Conservation (phyloP, 176 grass and related monocot species). For the Triticum dicoccoides region DNA sequence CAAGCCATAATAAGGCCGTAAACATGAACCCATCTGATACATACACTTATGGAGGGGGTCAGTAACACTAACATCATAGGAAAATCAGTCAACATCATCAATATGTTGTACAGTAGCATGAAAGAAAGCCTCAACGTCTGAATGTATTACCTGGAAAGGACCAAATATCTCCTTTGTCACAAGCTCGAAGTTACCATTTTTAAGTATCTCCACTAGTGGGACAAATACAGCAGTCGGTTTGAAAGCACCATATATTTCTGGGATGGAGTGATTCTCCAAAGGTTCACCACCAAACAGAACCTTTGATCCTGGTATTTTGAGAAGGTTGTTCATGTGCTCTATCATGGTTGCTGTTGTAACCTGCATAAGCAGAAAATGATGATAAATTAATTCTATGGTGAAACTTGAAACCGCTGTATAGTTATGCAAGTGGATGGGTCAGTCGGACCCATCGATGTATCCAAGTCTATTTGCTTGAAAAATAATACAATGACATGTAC, state of each 20-base stretch:
- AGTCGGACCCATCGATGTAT: background rate
- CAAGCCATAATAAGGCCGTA: background rate
- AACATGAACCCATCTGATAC: background rate
- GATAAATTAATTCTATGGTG: background rate
- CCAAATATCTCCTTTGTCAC: constrained; percentile 92
- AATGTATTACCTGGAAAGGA: constrained; percentile 77
- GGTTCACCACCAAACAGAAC: constrained; percentile 86
- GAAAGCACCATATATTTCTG: constrained; percentile 87
- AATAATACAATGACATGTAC: background rate
- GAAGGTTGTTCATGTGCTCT: constrained; percentile 69
- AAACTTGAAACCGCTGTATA: background rate
- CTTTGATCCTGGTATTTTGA: constrained; percentile 89
- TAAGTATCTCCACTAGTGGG: constrained; percentile 77
- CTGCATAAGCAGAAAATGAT: constrained; percentile 20
- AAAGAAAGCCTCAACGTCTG: background rate
- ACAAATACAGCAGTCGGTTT: constrained; percentile 93
- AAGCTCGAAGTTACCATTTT: constrained; percentile 73
- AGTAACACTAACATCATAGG: background rate
- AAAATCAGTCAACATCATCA: background rate
- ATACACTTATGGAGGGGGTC: background rate
- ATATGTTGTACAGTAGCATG: background rate
- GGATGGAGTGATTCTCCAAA: constrained; percentile 85
- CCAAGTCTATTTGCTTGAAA: background rate
- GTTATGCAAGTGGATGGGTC: background rate
- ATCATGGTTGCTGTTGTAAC: constrained; percentile 83